Conservation (phyloP, 306 rosid genomes). For the Neltuma alba region DNA sequence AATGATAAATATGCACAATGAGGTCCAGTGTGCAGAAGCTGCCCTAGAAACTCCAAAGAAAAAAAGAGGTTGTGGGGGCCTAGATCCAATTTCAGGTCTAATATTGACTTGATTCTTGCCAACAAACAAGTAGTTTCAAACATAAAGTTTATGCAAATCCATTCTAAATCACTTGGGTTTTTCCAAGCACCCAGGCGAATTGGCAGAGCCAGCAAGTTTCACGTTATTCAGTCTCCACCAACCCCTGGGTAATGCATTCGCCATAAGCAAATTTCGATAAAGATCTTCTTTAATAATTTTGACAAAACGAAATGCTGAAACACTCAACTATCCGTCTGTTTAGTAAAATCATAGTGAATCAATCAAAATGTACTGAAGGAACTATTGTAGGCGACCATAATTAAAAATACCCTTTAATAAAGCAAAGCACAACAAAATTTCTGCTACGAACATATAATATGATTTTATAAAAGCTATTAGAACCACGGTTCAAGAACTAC, state of each 20-base stretch:
- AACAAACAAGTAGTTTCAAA: background rate
- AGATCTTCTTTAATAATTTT: background rate
- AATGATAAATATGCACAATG: background rate
- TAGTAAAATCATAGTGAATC: background rate
- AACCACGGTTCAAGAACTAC: background rate
- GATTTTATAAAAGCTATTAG: background rate
- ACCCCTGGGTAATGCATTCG: background rate
- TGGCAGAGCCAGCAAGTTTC: background rate
- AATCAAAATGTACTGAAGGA: background rate
- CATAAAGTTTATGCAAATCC: background rate
- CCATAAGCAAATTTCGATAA: slow-evolving; percentile 4
- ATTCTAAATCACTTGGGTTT: background rate
- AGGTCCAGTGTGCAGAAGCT: background rate
- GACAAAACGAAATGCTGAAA: slow-evolving; percentile 19
- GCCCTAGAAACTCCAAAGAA: background rate
- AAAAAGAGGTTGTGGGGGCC: background rate
- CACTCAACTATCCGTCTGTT: background rate
- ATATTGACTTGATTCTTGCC: background rate
- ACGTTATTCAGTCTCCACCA: background rate
- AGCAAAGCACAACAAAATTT: background rate
- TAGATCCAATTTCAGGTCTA: background rate
- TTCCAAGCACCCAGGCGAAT: background rate
- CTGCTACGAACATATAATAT: slow-evolving; percentile 4
- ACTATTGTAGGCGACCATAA: background rate
- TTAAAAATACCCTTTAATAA: background rate